These are phyloP conservation scores for Basidioascus undulatus DNA, from an alignment of 768 basidiomycete genomes.

Conservation along the genomic window DNA sequence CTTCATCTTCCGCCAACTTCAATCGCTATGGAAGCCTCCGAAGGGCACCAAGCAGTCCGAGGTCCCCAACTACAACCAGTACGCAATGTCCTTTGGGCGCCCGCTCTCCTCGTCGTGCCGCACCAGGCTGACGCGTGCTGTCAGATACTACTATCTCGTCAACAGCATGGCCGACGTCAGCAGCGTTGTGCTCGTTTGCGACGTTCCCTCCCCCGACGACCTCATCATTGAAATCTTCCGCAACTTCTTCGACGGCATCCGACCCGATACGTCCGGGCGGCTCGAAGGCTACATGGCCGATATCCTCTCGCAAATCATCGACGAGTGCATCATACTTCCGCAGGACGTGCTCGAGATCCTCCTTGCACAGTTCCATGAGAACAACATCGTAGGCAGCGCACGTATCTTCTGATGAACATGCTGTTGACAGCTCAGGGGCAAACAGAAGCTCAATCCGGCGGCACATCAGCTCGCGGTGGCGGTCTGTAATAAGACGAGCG, in stretches of 20 bases:
- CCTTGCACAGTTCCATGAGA: slow-evolving; percentile 58
- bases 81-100: no score
- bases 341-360: slow-evolving; percentile 52
- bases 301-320: slow-evolving; percentile 67
- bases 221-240: slow-evolving; percentile 62
- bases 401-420: not conserved
- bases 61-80: slow-evolving; percentile 60
- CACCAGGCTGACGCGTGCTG: no score
- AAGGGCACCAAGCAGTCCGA: slow-evolving; percentile 50
- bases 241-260: slow-evolving; percentile 54
- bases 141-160: slow-evolving; percentile 87
- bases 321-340: slow-evolving; percentile 59
- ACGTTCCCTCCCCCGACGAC: slow-evolving; percentile 65
- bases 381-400: slow-evolving; percentile 32
- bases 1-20: slow-evolving; percentile 77
- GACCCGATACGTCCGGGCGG: slow-evolving; percentile 10
- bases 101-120: no score
- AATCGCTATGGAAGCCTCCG: slow-evolving; percentile 13
- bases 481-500: slow-evolving; percentile 58
- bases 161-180: slow-evolving; percentile 85
- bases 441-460: slow-evolving; percentile 10
- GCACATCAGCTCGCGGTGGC: slow-evolving; percentile 61
- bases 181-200: slow-evolving; percentile 78
- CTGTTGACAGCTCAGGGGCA: not conserved
- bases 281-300: slow-evolving; percentile 64